Conservation (phyloP, 306 rosid species). For the Prunus campanulata region DNA sequence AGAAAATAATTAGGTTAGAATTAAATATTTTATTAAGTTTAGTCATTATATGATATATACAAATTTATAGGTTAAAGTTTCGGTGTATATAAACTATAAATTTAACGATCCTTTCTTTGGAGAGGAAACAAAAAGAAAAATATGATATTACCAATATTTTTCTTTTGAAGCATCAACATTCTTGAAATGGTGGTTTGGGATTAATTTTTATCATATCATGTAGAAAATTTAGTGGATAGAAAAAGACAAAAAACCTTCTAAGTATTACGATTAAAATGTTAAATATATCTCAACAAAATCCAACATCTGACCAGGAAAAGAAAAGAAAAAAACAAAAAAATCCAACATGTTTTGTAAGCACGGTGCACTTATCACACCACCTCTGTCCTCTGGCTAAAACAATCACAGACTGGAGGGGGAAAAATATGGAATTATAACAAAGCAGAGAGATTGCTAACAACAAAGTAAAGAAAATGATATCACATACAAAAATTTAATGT, state of each 20-base stretch:
- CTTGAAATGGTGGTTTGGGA: neutral
- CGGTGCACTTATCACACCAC: neutral
- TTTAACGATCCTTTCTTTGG: too few species aligned
- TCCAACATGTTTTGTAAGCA: neutral
- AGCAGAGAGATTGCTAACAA: neutral
- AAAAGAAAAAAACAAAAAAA: neutral
- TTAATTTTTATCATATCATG: too few species aligned
- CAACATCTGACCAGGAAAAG: neutral
- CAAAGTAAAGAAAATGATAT: neutral
- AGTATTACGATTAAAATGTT: neutral
- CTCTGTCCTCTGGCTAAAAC: neutral
- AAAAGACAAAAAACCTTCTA: neutral
- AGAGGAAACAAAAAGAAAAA: too few species aligned
- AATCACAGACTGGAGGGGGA: neutral
- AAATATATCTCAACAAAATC: neutral
- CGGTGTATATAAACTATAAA: too few species aligned
- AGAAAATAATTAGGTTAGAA: too few species aligned
- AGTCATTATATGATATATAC: too few species aligned
- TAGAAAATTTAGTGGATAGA: neutral
- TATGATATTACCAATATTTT: too few species aligned
- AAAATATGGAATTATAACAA: constrained; percentile 23
- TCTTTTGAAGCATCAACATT: neutral
- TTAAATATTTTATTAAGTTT: too few species aligned
- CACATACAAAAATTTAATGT: constrained; percentile 21
- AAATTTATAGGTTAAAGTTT: too few species aligned